Conservation (phyloP, 2,329 filamentous ascomycete genomes). For the Scolecobasidium constrictum region DNA sequence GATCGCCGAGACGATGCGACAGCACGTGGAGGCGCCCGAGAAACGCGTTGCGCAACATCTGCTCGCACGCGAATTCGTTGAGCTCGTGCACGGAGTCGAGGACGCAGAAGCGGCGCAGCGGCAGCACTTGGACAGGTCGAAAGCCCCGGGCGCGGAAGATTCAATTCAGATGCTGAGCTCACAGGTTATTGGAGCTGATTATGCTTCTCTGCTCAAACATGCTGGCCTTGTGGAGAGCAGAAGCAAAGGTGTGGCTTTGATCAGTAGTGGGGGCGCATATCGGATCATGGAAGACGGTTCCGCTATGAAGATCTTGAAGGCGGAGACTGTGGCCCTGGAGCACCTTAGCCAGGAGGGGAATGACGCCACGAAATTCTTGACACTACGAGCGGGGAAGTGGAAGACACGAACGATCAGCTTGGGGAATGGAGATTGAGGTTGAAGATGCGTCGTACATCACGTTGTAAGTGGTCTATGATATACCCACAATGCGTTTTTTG, state of each 20-base stretch:
- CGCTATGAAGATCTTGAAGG: background rate
- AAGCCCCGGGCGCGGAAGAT: background rate
- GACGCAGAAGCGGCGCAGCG: constrained; percentile 52
- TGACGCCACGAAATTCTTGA: background rate
- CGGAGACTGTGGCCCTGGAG: background rate
- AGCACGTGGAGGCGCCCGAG: constrained; percentile 57
- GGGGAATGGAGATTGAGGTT: no score
- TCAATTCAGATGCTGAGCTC: background rate
- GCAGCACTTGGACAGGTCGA: constrained; percentile 34
- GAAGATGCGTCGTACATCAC: no score
- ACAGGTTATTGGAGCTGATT: background rate
- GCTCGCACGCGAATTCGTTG: constrained; percentile 71
- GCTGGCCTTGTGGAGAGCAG: background rate
- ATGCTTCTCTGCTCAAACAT: background rate
- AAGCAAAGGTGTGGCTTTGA: background rate
- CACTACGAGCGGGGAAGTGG: background rate
- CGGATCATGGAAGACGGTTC: background rate
- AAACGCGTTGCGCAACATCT: constrained; percentile 71
- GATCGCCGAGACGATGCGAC: constrained; percentile 57
- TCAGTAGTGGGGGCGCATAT: background rate
- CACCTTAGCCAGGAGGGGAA: background rate
- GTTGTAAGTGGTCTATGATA: no score
- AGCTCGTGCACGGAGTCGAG: constrained; percentile 61
- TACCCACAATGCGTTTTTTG: no score
- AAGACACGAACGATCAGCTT: no score